phyloP scores from a whole-genome alignment of 495 filamentous ascomycete species.

The Hyaloscypha finlandica region DNA sequence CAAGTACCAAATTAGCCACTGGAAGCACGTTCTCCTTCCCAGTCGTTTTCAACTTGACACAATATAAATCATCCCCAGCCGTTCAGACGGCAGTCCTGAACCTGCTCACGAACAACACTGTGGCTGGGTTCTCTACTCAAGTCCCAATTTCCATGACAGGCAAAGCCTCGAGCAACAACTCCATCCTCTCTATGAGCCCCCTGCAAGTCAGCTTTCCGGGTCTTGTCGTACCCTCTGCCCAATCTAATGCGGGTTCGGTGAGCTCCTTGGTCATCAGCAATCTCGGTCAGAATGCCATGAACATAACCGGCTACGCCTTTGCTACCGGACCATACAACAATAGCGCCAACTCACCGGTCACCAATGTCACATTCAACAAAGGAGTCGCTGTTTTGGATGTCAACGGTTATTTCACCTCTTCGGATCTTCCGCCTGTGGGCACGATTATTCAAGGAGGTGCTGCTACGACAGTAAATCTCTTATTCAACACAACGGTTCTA shows the following conservation, averaged over 20 bases:
- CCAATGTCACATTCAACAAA: slow-evolving; percentile 24
- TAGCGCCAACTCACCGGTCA: not conserved
- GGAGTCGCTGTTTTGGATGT: slow-evolving; percentile 35
- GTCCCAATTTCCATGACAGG: slow-evolving; percentile 39
- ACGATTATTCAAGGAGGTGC: slow-evolving; percentile 30
- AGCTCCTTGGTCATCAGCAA: slow-evolving; percentile 41
- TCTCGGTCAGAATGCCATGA: slow-evolving; percentile 36
- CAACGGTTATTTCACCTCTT: slow-evolving; percentile 33
- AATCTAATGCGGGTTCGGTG: slow-evolving; percentile 31
- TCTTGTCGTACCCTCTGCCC: slow-evolving; percentile 36
- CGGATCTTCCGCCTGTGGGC: slow-evolving; percentile 31
- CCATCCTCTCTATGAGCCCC: slow-evolving; percentile 41
- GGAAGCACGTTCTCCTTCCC: slow-evolving; percentile 41
- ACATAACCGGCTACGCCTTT: slow-evolving; percentile 40
- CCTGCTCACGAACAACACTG: slow-evolving; percentile 29
- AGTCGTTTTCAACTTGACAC: slow-evolving; percentile 40
- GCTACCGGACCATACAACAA: slow-evolving; percentile 23
- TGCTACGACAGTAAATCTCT: slow-evolving; percentile 28
- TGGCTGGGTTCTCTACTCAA: slow-evolving; percentile 33
- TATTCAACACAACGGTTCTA: slow-evolving; percentile 1
- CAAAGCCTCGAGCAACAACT: slow-evolving; percentile 31
- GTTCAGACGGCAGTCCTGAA: slow-evolving; percentile 23
- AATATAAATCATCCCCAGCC: slow-evolving; percentile 28
- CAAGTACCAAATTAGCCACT: slow-evolving; percentile 27
- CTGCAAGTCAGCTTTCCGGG: slow-evolving; percentile 40